These are phyloP conservation scores for Solanum pinnatisectum DNA, from an alignment of 257 asterid genomes.

Conservation along the genomic window DNA sequence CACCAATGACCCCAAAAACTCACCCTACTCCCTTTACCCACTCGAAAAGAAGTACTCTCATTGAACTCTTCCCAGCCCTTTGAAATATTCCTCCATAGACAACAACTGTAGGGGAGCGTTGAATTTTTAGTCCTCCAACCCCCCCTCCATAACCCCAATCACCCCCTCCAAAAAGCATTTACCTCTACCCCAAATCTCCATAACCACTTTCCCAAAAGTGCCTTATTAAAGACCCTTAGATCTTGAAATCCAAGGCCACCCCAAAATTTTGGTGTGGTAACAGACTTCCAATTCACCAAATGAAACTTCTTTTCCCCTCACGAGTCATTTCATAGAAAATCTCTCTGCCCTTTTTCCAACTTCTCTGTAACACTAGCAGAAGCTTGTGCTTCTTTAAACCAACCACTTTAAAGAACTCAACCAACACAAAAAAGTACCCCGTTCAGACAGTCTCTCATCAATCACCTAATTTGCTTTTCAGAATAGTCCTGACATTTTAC, in stretches of 20 bases:
- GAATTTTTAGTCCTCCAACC: background rate
- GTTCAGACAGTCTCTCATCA: background rate
- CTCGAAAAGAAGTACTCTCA: background rate
- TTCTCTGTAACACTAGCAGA: background rate
- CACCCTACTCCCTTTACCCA: background rate
- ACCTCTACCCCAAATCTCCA: background rate
- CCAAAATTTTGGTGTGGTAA: background rate
- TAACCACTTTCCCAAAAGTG: background rate
- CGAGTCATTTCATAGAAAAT: background rate
- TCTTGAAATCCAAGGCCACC: background rate
- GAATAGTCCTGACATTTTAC: background rate
- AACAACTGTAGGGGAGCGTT: background rate
- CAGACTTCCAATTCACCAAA: background rate
- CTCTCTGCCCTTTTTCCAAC: background rate
- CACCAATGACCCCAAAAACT: background rate
- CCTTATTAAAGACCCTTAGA: background rate
- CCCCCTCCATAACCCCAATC: background rate
- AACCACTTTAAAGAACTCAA: background rate
- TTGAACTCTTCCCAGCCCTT: background rate
- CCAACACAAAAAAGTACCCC: background rate
- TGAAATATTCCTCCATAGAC: background rate
- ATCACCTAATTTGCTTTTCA: background rate
- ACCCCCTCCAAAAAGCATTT: background rate
- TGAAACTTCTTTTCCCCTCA: background rate
- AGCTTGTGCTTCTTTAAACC: background rate